A percentile compares a stretch with the other conserved stretches of the same genome.
Evolutionary conservation across 2,329 filamentous ascomycete genomes (phyloP).

Genomic region (Stemphylium vesicarium): DNA sequence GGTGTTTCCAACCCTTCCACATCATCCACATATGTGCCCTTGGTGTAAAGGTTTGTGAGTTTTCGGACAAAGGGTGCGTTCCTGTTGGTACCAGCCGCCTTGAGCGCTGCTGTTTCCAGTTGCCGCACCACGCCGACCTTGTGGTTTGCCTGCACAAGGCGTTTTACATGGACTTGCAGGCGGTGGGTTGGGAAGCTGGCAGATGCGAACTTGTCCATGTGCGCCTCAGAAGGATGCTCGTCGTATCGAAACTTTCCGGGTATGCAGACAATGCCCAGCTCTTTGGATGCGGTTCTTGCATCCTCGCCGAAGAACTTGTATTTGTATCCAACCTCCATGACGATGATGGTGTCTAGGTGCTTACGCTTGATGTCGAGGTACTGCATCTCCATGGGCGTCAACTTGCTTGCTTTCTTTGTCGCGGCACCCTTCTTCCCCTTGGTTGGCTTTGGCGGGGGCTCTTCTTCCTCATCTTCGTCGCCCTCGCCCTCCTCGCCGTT

Average conservation of each 20-base stretch:
- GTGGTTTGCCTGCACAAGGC: slow-evolving; percentile 87
- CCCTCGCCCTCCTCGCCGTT: slow-evolving; percentile 61
- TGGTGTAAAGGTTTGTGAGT: slow-evolving; percentile 96
- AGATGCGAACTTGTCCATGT: slow-evolving; percentile 89
- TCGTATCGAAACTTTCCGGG: slow-evolving; percentile 94
- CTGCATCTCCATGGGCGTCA: slow-evolving; percentile 94
- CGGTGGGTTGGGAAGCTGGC: slow-evolving; percentile 94
- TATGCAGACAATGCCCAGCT: slow-evolving; percentile 93
- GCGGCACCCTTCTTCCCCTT: slow-evolving; percentile 58
- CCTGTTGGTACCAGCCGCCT: slow-evolving; percentile 92
- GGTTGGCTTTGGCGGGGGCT: slow-evolving; percentile 58
- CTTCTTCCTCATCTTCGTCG: slow-evolving; percentile 62
- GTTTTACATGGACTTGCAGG: slow-evolving; percentile 90
- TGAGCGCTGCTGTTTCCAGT: slow-evolving; percentile 91
- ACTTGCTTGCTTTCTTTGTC: slow-evolving; percentile 76
- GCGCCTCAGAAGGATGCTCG: slow-evolving; percentile 83
- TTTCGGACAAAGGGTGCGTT: slow-evolving; percentile 92
- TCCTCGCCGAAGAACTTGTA: slow-evolving; percentile 98
- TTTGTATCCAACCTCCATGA: slow-evolving; percentile 97
- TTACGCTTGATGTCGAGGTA: slow-evolving; percentile 93
- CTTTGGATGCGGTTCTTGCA: slow-evolving; percentile 84
- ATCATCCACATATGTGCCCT: slow-evolving; percentile 96
- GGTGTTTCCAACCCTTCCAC: slow-evolving; percentile 73
- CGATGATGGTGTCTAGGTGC: slow-evolving; percentile 85
- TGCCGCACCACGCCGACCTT: slow-evolving; percentile 97